Conservation (phyloP, 371 early-diverging fungal species). For the Haplosporangium sp. region DNA sequence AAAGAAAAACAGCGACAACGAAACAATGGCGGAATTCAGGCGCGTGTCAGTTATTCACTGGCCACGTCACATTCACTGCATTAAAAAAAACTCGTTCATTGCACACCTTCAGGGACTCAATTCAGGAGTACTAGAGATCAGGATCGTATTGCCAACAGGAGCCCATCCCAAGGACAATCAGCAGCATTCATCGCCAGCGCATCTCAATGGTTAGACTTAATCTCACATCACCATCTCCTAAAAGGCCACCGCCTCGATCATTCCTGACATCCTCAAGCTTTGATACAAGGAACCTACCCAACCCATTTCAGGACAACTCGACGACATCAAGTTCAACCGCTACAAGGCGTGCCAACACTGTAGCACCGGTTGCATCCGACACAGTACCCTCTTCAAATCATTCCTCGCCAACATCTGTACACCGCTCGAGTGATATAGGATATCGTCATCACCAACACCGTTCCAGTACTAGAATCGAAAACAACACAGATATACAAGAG, state of each 20-base stretch:
- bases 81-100: neutral
- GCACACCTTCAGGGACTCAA: too few species aligned
- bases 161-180: neutral
- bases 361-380: constrained; percentile 9
- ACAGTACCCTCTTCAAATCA: constrained; percentile 9
- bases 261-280: constrained; percentile 4
- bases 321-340: neutral
- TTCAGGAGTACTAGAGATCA: too few species aligned
- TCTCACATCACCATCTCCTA: constrained; percentile 10
- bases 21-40: neutral
- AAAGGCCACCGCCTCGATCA: neutral
- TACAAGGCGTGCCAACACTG: neutral
- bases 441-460: neutral
- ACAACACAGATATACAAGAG: neutral
- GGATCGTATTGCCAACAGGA: neutral
- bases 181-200: neutral
- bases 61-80: neutral
- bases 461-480: neutral
- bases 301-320: constrained; percentile 23
- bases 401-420: neutral
- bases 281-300: constrained; percentile 17
- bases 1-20: neutral
- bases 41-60: neutral
- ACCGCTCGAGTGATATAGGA: too few species aligned
- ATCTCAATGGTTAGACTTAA: constrained; percentile 10